Conservation (phyloP, 2,329 filamentous ascomycete species). For the Paraphaeosphaeria sporulosa region DNA sequence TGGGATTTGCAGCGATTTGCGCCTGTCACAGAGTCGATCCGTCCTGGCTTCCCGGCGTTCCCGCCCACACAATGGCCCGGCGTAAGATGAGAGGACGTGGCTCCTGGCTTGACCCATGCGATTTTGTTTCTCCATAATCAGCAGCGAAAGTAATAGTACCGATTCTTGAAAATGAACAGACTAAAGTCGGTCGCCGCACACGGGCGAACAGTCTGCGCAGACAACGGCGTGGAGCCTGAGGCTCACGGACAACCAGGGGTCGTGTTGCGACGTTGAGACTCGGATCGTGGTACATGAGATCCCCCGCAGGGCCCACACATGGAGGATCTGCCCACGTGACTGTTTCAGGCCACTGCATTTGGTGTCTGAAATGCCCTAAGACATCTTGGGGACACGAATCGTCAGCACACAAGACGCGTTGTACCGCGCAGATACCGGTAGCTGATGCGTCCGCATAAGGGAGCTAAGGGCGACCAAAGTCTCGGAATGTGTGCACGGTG, state of each 20-base stretch:
- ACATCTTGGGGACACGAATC: not conserved
- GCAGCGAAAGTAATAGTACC: not conserved
- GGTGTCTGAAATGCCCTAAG: not conserved
- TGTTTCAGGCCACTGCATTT: constrained; percentile 8
- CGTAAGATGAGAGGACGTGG: constrained; percentile 27
- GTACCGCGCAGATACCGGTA: constrained; percentile 8
- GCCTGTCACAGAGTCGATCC: constrained; percentile 34
- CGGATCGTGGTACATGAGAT: not conserved
- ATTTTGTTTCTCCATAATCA: not conserved
- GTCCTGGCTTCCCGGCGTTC: constrained; percentile 4
- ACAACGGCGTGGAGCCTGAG: constrained; percentile 1
- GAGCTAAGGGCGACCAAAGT: constrained; percentile 2
- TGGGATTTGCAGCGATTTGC: constrained; percentile 35
- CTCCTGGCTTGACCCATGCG: constrained; percentile 5
- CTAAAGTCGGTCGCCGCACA: not conserved
- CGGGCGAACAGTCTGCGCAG: not conserved
- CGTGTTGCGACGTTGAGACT: not conserved
- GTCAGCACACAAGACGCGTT: constrained; percentile 4
- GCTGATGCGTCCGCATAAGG: not conserved
- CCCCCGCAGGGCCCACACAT: constrained; percentile 1
- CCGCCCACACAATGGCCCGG: constrained; percentile 6
- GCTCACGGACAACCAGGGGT: constrained; percentile 9
- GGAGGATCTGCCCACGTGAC: constrained; percentile 4
- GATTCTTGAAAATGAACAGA: not conserved
- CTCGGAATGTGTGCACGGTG: not conserved